Percentiles rank a stretch among this genome's conserved stretches.
phyloP scores from a whole-genome alignment of 768 basidiomycete genomes.

The Tricholoma matsutake region DNA sequence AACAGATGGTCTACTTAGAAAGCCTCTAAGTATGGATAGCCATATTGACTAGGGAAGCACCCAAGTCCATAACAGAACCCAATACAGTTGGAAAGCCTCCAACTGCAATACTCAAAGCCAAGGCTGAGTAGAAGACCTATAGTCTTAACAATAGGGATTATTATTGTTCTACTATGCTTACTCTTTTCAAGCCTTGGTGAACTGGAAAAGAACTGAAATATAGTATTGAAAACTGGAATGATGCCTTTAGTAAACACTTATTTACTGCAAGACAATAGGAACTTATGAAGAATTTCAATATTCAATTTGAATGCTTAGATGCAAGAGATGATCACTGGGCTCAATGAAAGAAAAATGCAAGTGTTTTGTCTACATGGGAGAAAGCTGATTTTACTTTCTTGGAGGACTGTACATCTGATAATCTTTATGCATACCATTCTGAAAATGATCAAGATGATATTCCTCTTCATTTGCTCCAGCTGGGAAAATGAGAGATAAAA shows the following conservation, averaged over 20 bases:
- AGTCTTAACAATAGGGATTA: too few relatives aligned
- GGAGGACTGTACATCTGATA: not conserved
- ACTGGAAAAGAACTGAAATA: constrained; percentile 18
- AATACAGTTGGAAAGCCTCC: too few relatives aligned
- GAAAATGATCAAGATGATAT: not conserved
- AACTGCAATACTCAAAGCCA: too few relatives aligned
- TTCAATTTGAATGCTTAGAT: constrained; percentile 28
- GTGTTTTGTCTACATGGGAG: too few relatives aligned
- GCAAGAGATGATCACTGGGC: constrained; percentile 23
- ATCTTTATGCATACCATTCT: not conserved
- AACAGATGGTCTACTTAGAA: too few relatives aligned
- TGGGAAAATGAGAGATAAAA: not conserved
- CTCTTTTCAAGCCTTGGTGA: too few relatives aligned
- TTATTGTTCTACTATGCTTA: too few relatives aligned
- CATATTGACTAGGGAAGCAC: too few relatives aligned
- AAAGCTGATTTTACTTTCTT: not conserved
- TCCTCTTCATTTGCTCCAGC: not conserved
- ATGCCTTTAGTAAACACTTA: constrained; percentile 12
- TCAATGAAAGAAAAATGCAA: too few relatives aligned
- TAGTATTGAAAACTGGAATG: constrained; percentile 17
- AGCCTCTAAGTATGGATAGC: too few relatives aligned
- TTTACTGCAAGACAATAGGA: constrained; percentile 16
- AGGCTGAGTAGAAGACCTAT: too few relatives aligned
- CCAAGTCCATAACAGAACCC: too few relatives aligned
- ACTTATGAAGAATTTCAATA: constrained; percentile 26